Base-by-base conservation (phyloP, 1,284 basidiomycete genomes). In the Irpex sp. region DNA sequence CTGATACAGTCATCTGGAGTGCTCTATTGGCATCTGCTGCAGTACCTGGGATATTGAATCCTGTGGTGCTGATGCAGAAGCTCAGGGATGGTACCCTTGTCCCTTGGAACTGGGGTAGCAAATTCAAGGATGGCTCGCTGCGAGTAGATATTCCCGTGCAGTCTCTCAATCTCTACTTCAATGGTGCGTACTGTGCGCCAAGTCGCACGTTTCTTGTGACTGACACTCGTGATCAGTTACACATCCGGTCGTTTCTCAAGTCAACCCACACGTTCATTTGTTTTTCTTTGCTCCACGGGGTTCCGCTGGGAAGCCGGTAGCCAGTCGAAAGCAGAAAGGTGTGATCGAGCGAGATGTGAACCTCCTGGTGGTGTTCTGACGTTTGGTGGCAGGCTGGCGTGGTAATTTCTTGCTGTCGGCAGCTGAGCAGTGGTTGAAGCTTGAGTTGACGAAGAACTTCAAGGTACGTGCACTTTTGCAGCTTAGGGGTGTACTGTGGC, bases 231-330 rank as follows among this genome's bases (percentile, higher is more conserved):
- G 26, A 37, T 4, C 67, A 94, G 95, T 97, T 64, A 98, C 95
- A 66, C 91, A 97, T 74, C 93, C 94, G 1, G 91, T 98, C 57
- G 97, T 99, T 39, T 95, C 93, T 0, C 96, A 96, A 78, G 95
- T 94, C 35, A 99, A 98, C 71, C 97, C 96, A 0, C 97, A 99
- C 74, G 94, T 99, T 9, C 97, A 98, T 75, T 70, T 98, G n/a
- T 99, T 99, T 79, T 97, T 97, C 78, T 98, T 98, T 71, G 94
- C 94, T 0, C 92, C 95, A 35, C 84, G 94, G 69, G 97, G 97
- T 3, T 94, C 95, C 0, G 94, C 96, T 2, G 97, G 97, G 33
- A 90, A 90, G 69, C 96, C 96, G 0, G 96, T 98, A 1, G 93
- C 93, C 5, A 94, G 96, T 75, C 83, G 93, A 13, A 94, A 92